Percentiles rank a stretch among this genome's conserved stretches.
These are phyloP conservation scores for Theileria sp. DNA, from an alignment of 169 alveolate species.

Conservation along the genomic window DNA sequence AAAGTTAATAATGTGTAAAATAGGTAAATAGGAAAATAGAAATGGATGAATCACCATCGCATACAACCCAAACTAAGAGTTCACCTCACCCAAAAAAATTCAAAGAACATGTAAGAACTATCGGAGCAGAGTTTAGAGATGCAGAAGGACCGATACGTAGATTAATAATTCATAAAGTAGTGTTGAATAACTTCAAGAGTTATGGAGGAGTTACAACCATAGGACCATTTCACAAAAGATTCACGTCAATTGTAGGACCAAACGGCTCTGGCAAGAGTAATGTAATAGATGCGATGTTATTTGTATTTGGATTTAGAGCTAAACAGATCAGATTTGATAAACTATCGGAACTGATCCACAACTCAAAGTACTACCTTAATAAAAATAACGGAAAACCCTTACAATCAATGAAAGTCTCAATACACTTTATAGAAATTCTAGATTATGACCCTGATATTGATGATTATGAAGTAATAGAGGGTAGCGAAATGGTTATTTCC, in stretches of 20 bases:
- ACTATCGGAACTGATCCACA: slow-evolving; percentile 91
- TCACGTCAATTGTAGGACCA: slow-evolving; percentile 94
- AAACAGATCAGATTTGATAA: slow-evolving; percentile 93
- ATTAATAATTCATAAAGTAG: slow-evolving; percentile 86
- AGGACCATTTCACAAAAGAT: slow-evolving; percentile 92
- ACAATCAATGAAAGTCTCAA: slow-evolving; percentile 86
- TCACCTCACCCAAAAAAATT: slow-evolving; percentile 2
- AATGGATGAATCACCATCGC: slow-evolving; percentile 13
- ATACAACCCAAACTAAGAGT: background rate
- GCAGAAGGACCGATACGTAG: slow-evolving; percentile 64
- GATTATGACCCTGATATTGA: slow-evolving; percentile 72
- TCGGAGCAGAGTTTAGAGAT: slow-evolving; percentile 59
- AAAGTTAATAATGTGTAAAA: slow-evolving; percentile 1
- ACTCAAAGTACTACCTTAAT: slow-evolving; percentile 82
- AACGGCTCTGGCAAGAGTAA: slow-evolving; percentile 99
- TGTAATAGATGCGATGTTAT: slow-evolving; percentile 96
- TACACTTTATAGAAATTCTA: slow-evolving; percentile 85
- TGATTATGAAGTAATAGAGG: slow-evolving; percentile 57
- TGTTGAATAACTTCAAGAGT: slow-evolving; percentile 92
- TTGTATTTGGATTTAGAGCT: slow-evolving; percentile 97
- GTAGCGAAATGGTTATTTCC: slow-evolving; percentile 67
- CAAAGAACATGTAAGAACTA: slow-evolving; percentile 51
- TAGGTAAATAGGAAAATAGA: background rate
- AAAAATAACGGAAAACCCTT: slow-evolving; percentile 63
- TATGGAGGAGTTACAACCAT: slow-evolving; percentile 89